Base-by-base conservation (phyloP, 495 filamentous ascomycete genomes). In the Venustampulla echinocandica region DNA sequence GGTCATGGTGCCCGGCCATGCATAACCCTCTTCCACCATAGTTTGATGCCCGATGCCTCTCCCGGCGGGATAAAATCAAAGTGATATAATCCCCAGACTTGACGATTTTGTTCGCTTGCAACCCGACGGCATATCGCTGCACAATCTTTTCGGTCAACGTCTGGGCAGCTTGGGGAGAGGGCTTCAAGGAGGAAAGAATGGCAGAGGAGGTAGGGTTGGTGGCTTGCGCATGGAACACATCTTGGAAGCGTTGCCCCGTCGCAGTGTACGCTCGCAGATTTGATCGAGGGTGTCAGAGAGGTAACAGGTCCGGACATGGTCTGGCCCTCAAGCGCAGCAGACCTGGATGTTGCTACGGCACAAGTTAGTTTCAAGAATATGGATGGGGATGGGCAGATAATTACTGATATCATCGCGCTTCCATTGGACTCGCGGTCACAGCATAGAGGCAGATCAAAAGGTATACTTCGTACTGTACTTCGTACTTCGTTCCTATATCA, bases 111-210 rank as follows among this genome's bases (percentile, higher is more conserved):
- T 77, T 85, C 13, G 76, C 61, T 15, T 80, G 58, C 3, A 95
- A 75, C 35, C 81, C 85, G 13, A 86, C 67, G 0, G 85, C 71
- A 63, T 92, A 81, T 9, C 72, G 62, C 59, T 95, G 90, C 0
- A 95, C 82, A 44, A 95, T 94, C 69, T 95, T 95, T 66, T 95
- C 88, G 15, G 87, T 94, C 23, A 94, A 65, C 42, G 87, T 95
- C 63, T 95, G 90, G 0, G 80, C 76, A 1, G 61, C 58, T n/a
- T 44, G 60, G 13, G 63, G 57, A 3, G 64, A 49, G 1, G 61
- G 51, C 43, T 66, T 59, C 15, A 73, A 49, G 7, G 68, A 66
- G 10, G 68, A 67, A 38, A 72, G 64, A 37, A 73, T 51, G 1
- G 67, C 59, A 10, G 73, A 64, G 9, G 69, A 52, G 2, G 61